A percentile compares a stretch with the other conserved stretches of the same genome.
phyloP scores from a whole-genome alignment of 192 early-diverging fungal species.

The Linnemannia hyalina region DNA sequence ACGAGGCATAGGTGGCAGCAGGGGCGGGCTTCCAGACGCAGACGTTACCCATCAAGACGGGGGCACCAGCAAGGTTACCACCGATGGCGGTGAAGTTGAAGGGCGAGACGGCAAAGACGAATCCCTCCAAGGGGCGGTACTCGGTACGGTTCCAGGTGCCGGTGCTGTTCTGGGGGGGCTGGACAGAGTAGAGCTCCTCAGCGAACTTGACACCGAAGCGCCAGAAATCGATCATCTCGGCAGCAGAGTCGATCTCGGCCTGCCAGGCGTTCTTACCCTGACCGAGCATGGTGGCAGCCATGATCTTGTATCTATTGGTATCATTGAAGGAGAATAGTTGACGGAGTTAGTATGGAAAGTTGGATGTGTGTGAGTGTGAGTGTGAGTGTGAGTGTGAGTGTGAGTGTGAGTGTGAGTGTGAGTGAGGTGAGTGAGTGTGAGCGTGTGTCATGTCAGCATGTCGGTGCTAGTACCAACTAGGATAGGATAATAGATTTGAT shows the following conservation, averaged over 20 bases:
- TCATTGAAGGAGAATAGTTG: background rate
- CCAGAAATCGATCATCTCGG: conserved; percentile 94
- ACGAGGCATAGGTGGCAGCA: conserved; percentile 90
- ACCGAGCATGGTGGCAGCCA: conserved; percentile 98
- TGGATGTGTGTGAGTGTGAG: background rate
- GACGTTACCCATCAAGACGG: conserved; percentile 98
- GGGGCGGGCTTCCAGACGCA: conserved; percentile 98
- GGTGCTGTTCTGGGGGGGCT: conserved; percentile 90
- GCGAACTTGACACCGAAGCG: conserved; percentile 97
- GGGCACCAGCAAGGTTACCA: conserved; percentile 92
- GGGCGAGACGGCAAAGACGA: conserved; percentile 96
- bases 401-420: too few relatives aligned
- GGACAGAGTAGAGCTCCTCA: conserved; percentile 91
- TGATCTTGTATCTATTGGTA: conserved; percentile 70
- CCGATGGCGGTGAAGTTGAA: conserved; percentile 99
- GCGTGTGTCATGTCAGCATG: too few relatives aligned
- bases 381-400: too few relatives aligned
- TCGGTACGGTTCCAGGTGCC: conserved; percentile 95
- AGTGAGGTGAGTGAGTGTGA: too few relatives aligned
- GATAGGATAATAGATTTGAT: too few relatives aligned
- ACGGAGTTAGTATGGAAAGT: background rate
- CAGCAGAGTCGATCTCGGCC: conserved; percentile 98
- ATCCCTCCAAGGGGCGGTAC: conserved; percentile 97
- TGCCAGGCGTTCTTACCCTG: conserved; percentile 99
- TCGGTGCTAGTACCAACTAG: too few relatives aligned